phyloP scores from a whole-genome alignment of 2,329 filamentous ascomycete genomes.

The Fusarium miscanthi region DNA sequence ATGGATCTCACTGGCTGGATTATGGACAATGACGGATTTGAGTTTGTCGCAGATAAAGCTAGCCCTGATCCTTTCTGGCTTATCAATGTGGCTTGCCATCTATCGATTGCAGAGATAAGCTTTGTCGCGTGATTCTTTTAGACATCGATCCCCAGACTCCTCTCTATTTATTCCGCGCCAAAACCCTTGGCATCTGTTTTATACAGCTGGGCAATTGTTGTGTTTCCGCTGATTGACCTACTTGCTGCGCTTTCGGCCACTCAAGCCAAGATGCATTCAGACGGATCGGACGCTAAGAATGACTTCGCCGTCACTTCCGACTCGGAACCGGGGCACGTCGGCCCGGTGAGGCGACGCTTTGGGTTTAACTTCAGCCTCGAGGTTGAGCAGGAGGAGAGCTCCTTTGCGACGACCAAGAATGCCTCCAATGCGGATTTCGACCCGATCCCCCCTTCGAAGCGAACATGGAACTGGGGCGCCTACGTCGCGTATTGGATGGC shows the following conservation, averaged over 20 bases:
- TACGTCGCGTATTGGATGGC: slow-evolving; percentile 15
- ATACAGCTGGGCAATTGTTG: not conserved
- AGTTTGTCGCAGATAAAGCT: not conserved
- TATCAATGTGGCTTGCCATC: not conserved
- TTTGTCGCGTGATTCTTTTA: not conserved
- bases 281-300: slow-evolving; percentile 6
- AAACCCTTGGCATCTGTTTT: not conserved
- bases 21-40: not conserved
- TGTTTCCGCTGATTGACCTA: not conserved
- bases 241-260: not conserved
- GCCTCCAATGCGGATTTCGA: slow-evolving; percentile 5
- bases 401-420: slow-evolving; percentile 3
- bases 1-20: not conserved
- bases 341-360: not conserved
- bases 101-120: slow-evolving; percentile 1
- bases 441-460: slow-evolving; percentile 7
- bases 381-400: slow-evolving; percentile 4
- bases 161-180: not conserved
- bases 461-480: slow-evolving; percentile 13
- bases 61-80: not conserved
- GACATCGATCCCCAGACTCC: not conserved
- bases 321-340: not conserved
- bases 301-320: slow-evolving; percentile 3
- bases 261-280: not conserved
- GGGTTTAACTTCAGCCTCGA: slow-evolving; percentile 10